phyloP scores from a whole-genome alignment of 179 eudicot genomes.

The Amaranthus tricolor region DNA sequence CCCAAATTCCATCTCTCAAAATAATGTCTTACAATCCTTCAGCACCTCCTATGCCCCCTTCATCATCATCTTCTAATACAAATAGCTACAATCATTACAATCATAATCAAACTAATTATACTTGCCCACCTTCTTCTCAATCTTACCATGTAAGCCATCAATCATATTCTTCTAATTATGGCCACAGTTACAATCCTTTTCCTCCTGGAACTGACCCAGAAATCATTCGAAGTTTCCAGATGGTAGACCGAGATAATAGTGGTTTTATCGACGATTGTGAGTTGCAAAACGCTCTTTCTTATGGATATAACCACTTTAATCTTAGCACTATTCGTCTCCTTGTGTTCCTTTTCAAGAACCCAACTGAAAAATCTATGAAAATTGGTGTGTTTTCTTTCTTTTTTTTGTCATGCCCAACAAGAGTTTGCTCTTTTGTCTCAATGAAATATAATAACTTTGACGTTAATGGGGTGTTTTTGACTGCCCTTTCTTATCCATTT shows the following conservation, averaged over 20 bases:
- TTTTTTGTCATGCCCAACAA: neutral
- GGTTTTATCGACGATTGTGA: conserved; percentile 67
- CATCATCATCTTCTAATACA: conserved; percentile 22
- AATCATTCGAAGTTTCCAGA: conserved; percentile 64
- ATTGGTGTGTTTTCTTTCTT: conserved; percentile 35
- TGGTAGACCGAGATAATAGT: conserved; percentile 63
- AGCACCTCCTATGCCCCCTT: conserved; percentile 48
- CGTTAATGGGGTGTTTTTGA: neutral
- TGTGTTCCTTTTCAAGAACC: conserved; percentile 55
- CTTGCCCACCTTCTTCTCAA: conserved; percentile 24
- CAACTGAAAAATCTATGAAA: conserved; percentile 34
- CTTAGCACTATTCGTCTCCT: conserved; percentile 64
- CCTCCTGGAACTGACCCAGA: conserved; percentile 77
- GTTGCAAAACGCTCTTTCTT: conserved; percentile 55
- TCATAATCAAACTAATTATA: neutral
- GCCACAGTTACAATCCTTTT: conserved; percentile 35
- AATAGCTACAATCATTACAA: conserved; percentile 6
- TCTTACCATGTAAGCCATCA: conserved; percentile 17
- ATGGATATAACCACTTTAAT: conserved; percentile 52
- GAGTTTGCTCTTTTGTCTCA: conserved; percentile 20
- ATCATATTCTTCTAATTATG: conserved; percentile 18
- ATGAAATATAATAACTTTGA: neutral
- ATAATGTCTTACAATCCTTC: conserved; percentile 40
- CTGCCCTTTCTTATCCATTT: neutral
- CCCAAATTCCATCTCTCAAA: neutral